phyloP scores from a whole-genome alignment of 2,329 filamentous ascomycete genomes.

The Tolypocladium amazonense region DNA sequence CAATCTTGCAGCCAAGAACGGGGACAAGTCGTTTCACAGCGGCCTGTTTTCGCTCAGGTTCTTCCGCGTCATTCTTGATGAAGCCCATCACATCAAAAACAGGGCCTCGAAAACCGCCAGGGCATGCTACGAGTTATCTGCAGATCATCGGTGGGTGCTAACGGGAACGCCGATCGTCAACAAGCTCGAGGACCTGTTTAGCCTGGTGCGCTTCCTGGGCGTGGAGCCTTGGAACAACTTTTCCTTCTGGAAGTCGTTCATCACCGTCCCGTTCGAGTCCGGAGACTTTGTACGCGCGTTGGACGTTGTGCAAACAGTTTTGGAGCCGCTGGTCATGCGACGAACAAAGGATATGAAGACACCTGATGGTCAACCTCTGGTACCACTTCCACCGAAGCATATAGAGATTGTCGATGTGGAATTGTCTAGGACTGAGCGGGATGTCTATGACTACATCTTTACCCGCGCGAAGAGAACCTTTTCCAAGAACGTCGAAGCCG shows the following conservation, averaged over 20 bases:
- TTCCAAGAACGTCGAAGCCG: constrained; percentile 76
- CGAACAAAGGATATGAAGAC: constrained; percentile 98
- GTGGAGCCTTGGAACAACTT: constrained; percentile 99
- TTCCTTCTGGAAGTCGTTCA: constrained; percentile 98
- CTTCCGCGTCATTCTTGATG: constrained; percentile 90
- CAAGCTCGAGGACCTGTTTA: constrained; percentile 87
- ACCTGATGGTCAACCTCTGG: constrained; percentile 63
- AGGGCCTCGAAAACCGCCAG: constrained; percentile 86
- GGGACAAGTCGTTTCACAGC: constrained; percentile 52
- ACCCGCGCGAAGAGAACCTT: constrained; percentile 75
- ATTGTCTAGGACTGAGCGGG: constrained; percentile 71
- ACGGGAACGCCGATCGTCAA: constrained; percentile 98
- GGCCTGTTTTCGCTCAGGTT: constrained; percentile 90
- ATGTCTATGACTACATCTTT: constrained; percentile 89
- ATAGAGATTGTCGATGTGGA: constrained; percentile 84
- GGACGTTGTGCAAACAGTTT: constrained; percentile 92
- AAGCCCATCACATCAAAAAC: constrained; percentile 89
- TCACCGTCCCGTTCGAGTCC: constrained; percentile 92
- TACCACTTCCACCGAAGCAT: constrained; percentile 69
- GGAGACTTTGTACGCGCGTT: constrained; percentile 88
- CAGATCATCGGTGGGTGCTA: constrained; percentile 81
- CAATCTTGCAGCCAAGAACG: constrained; percentile 55
- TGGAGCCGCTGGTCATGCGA: constrained; percentile 90
- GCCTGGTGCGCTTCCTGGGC: constrained; percentile 78
- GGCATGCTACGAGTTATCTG: constrained; percentile 83